A percentile compares a stretch with the other conserved stretches of the same genome.
Conservation (phyloP, 1,284 basidiomycete species). For the Cryptococcus sp. region DNA sequence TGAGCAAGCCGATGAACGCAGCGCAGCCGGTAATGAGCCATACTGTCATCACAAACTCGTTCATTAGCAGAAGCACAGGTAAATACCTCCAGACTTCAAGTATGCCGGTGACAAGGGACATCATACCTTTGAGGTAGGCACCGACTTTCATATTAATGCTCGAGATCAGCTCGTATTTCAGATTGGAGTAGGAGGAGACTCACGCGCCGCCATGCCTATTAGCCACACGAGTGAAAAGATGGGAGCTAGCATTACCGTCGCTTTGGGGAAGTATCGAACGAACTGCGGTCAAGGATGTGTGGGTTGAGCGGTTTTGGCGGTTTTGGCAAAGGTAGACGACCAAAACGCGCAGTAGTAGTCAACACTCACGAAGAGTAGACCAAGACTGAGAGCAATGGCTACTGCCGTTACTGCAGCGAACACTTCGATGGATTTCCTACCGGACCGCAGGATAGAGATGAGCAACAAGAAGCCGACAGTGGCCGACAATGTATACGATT, state of each 20-base stretch:
- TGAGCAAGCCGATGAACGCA: background rate
- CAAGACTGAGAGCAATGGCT: conserved; percentile 8
- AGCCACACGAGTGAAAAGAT: too few species aligned
- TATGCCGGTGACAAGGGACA: background rate
- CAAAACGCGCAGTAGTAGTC: too few species aligned
- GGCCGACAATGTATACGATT: background rate
- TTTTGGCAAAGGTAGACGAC: too few species aligned
- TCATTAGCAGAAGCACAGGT: conserved; percentile 6
- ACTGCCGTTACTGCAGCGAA: conserved; percentile 7
- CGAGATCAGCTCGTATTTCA: too few species aligned
- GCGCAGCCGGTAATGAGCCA: background rate
- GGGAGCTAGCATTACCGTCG: too few species aligned
- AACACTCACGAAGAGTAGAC: conserved; percentile 13
- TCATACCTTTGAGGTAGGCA: too few species aligned
- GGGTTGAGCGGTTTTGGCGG: too few species aligned
- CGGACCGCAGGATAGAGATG: background rate
- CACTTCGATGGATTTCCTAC: conserved; percentile 3
- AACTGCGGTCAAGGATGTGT: too few species aligned
- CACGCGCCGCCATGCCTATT: too few species aligned
- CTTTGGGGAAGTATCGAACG: too few species aligned
- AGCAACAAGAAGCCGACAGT: background rate
- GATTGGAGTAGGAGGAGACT: background rate
- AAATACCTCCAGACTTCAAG: background rate
- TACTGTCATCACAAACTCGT: background rate
- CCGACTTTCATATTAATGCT: too few species aligned